phyloP scores from a whole-genome alignment of 2,329 filamentous ascomycete species.

The Fusarium setosum region DNA sequence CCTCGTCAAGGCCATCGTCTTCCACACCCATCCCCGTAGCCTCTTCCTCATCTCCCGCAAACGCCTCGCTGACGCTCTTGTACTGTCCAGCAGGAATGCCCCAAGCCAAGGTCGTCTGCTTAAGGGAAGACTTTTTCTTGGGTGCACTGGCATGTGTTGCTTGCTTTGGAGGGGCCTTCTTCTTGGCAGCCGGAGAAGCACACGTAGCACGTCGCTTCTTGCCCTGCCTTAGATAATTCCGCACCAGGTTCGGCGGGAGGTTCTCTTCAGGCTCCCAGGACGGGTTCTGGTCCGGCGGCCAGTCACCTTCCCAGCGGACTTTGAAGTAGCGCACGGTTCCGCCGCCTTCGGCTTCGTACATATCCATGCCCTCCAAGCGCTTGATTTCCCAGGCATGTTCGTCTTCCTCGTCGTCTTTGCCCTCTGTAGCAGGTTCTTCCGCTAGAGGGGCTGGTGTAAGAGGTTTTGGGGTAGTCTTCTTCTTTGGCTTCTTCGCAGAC shows the following conservation, averaged over 20 bases:
- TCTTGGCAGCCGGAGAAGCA: background rate
- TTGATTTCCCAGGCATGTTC: conserved; percentile 57
- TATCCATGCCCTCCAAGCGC: conserved; percentile 54
- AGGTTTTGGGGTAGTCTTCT: background rate
- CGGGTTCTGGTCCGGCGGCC: conserved; percentile 66
- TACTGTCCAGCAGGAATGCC: conserved; percentile 32
- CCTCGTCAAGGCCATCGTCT: background rate
- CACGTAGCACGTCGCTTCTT: conserved; percentile 27
- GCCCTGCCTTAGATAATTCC: conserved; percentile 50
- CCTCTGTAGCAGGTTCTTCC: background rate
- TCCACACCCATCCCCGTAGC: background rate
- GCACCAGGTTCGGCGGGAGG: conserved; percentile 55
- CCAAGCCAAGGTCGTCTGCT: conserved; percentile 40
- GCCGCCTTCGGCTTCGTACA: conserved; percentile 51
- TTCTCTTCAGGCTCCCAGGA: conserved; percentile 69
- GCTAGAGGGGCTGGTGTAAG: background rate
- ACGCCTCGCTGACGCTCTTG: conserved; percentile 46
- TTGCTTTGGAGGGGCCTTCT: conserved; percentile 29
- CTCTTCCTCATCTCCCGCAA: conserved; percentile 36
- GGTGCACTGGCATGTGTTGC: conserved; percentile 5
- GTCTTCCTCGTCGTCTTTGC: conserved; percentile 8
- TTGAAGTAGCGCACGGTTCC: conserved; percentile 58
- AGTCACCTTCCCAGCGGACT: conserved; percentile 68
- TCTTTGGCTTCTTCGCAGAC: conserved; percentile 9
- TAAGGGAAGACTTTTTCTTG: conserved; percentile 35